These are phyloP conservation scores for Phyllostachys edulis DNA, from an alignment of 176 grass and related monocot genomes.

Conservation along the genomic window DNA sequence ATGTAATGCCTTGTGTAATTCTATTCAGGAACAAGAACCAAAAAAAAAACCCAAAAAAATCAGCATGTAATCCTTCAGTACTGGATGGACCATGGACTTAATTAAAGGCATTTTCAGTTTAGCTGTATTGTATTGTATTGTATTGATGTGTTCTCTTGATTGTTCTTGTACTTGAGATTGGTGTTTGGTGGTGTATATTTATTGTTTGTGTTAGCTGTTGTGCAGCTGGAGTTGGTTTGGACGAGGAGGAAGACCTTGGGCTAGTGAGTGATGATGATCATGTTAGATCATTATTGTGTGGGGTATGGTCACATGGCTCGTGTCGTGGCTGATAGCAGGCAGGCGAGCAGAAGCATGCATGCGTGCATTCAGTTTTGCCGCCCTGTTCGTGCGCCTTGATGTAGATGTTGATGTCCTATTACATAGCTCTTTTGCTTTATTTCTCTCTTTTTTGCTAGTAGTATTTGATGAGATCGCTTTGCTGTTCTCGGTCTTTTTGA, in stretches of 20 bases:
- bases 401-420: neutral
- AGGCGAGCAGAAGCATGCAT: conserved; percentile 5
- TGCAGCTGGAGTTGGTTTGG: conserved; percentile 9
- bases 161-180: conserved; percentile 8
- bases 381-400: neutral
- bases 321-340: conserved; percentile 15
- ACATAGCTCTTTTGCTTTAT: neutral
- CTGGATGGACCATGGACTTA: conserved; percentile 44
- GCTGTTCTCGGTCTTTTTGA: neutral
- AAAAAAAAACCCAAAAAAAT: conserved; percentile 5
- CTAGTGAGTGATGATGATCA: neutral
- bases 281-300: conserved; percentile 20
- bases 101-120: conserved; percentile 28
- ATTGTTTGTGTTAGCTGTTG: neutral
- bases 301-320: conserved; percentile 31
- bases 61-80: conserved; percentile 47
- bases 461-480: neutral
- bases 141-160: conserved; percentile 14
- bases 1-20: conserved; percentile 26
- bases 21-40: conserved; percentile 16
- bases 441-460: neutral
- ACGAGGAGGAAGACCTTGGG: neutral
- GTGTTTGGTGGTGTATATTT: neutral
- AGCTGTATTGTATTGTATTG: neutral
- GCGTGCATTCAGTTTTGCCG: neutral